Conservation (phyloP, 495 filamentous ascomycete genomes). For the Hyphodiscus hymeniophilus region DNA sequence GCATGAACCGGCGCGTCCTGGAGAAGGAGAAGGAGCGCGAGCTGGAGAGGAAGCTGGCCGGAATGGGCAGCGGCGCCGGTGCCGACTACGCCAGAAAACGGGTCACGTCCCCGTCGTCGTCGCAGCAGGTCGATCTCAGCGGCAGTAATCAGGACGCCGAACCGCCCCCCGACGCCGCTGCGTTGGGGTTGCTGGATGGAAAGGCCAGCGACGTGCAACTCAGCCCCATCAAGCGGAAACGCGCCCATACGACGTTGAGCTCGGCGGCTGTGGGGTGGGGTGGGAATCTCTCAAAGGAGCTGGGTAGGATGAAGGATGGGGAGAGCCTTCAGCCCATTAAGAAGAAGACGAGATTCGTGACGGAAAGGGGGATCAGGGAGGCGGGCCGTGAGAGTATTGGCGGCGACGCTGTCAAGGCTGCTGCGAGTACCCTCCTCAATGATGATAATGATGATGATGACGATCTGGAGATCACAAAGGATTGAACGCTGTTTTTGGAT, state of each 20-base stretch:
- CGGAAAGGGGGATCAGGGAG: slow-evolving; percentile 65
- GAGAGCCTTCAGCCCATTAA: slow-evolving; percentile 41
- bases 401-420: slow-evolving; percentile 30
- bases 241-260: slow-evolving; percentile 33
- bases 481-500: slow-evolving; percentile 2
- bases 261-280: slow-evolving; percentile 40
- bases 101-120: slow-evolving; percentile 15
- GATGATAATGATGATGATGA: slow-evolving; percentile 33
- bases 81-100: slow-evolving; percentile 63
- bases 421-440: slow-evolving; percentile 31
- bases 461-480: slow-evolving; percentile 45
- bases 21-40: slow-evolving; percentile 74
- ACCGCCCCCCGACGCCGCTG: slow-evolving; percentile 32
- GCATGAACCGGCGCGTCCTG: slow-evolving; percentile 15
- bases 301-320: slow-evolving; percentile 46
- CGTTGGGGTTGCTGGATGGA: slow-evolving; percentile 48
- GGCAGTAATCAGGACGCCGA: background rate
- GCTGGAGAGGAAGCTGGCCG: slow-evolving; percentile 60
- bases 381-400: slow-evolving; percentile 70
- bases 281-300: slow-evolving; percentile 33
- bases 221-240: slow-evolving; percentile 66
- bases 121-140: background rate
- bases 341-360: slow-evolving; percentile 82
- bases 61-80: slow-evolving; percentile 56
- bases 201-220: slow-evolving; percentile 54